Percentiles rank a stretch among this genome's conserved stretches.
Conservation (phyloP, 352 stramenopile genomes). For the Globisporangium okanoganense region DNA sequence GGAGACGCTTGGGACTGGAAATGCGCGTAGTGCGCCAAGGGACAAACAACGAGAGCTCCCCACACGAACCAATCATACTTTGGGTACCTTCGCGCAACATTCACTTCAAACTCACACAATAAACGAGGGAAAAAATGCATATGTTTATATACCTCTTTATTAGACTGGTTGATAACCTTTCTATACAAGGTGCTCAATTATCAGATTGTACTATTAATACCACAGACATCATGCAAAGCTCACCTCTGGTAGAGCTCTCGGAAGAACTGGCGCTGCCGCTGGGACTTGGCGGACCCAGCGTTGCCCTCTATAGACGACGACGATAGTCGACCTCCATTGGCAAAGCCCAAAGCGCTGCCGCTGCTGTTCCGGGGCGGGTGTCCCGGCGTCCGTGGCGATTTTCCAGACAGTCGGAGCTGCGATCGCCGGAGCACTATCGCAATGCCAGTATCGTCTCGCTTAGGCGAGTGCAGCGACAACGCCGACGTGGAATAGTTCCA, state of each 20-base stretch:
- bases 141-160: not conserved
- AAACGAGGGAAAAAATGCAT: not conserved
- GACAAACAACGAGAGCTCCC: constrained; percentile 2
- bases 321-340: not conserved
- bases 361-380: not conserved
- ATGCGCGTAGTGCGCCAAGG: not conserved
- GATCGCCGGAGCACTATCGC: constrained; percentile 17
- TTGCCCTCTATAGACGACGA: not conserved
- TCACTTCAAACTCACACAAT: not conserved
- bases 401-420: not conserved
- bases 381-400: constrained; percentile 10
- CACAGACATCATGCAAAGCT: not conserved
- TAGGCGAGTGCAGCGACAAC: constrained; percentile 35
- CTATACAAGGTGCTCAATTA: not conserved
- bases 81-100: constrained; percentile 15
- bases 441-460: constrained; percentile 14
- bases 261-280: constrained; percentile 30
- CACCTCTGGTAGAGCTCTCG: constrained; percentile 23
- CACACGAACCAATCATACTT: constrained; percentile 17
- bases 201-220: not conserved
- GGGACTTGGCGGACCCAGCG: constrained; percentile 1
- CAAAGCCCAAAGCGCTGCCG: not conserved
- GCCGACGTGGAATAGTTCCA: constrained; percentile 41
- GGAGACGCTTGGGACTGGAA: constrained; percentile 7
- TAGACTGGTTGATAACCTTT: not conserved